A percentile compares a stretch with the other conserved stretches of the same genome.
These are phyloP conservation scores for Leptodermis oblonga DNA, from an alignment of 257 asterid genomes.

Conservation along the genomic window DNA sequence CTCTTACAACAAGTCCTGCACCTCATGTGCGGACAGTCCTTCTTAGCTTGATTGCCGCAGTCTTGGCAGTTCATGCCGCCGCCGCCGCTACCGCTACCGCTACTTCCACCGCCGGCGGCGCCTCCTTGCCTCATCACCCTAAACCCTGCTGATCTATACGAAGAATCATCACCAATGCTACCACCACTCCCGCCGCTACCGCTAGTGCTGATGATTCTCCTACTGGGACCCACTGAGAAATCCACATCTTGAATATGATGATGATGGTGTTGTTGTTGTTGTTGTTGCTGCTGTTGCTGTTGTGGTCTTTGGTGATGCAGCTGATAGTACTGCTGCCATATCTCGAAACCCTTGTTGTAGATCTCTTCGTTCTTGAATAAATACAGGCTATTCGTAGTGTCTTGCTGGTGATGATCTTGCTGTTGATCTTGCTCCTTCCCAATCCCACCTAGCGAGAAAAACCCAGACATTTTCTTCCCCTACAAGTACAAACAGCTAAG, in stretches of 20 bases:
- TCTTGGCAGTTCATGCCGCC: constrained; percentile 64
- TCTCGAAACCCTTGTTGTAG: constrained; percentile 77
- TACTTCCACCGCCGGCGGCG: constrained; percentile 22
- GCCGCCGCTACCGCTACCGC: constrained; percentile 28
- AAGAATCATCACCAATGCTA: constrained; percentile 25
- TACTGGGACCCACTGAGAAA: constrained; percentile 42
- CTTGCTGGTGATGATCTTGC: constrained; percentile 16
- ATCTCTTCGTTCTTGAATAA: constrained; percentile 68
- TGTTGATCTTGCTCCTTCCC: constrained; percentile 26
- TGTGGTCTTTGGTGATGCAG: constrained; percentile 37
- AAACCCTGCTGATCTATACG: constrained; percentile 42
- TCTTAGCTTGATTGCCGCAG: constrained; percentile 77
- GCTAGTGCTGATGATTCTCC: constrained; percentile 20
- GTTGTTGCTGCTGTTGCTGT: constrained; percentile 18
- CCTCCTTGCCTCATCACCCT: constrained; percentile 39
- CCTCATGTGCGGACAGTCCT: constrained; percentile 58
- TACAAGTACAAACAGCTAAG: constrained; percentile 27
- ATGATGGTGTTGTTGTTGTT: constrained; percentile 13
- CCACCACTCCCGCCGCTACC: constrained; percentile 25
- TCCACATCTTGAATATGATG: constrained; percentile 32
- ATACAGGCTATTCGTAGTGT: constrained; percentile 30
- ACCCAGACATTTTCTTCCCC: constrained; percentile 62
- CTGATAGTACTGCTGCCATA: constrained; percentile 71
- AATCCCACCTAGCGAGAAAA: constrained; percentile 57
- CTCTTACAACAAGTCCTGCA: constrained; percentile 77